A percentile compares a stretch with the other conserved stretches of the same genome.
Conservation (phyloP, 2,329 filamentous ascomycete species). For the Aspergillus jensenii region DNA sequence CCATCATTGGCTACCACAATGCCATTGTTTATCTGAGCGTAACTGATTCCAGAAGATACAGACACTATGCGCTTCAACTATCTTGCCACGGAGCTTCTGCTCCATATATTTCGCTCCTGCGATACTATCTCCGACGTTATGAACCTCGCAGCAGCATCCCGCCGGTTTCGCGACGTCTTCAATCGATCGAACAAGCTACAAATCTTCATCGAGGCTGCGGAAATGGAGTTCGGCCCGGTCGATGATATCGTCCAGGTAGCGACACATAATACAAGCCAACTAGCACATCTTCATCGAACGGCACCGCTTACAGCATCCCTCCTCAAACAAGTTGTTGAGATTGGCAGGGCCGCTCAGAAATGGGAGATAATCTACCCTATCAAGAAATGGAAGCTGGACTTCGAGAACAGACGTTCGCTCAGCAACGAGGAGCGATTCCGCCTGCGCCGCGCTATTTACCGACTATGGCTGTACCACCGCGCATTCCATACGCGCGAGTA, state of each 20-base stretch:
- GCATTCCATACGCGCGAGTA: conserved; percentile 58
- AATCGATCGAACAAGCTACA: conserved; percentile 54
- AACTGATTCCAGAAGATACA: neutral
- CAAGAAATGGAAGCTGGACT: conserved; percentile 63
- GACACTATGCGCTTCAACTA: conserved; percentile 53
- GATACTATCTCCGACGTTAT: conserved; percentile 54
- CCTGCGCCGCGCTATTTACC: conserved; percentile 59
- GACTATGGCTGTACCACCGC: conserved; percentile 60
- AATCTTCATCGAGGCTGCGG: conserved; percentile 55
- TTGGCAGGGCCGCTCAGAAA: conserved; percentile 56
- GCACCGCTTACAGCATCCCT: conserved; percentile 57
- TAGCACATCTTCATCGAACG: conserved; percentile 53
- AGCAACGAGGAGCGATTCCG: conserved; percentile 50
- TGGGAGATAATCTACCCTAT: conserved; percentile 63
- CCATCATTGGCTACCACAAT: neutral
- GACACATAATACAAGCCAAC: conserved; percentile 61
- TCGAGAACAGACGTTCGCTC: conserved; percentile 55
- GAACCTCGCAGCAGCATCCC: conserved; percentile 55
- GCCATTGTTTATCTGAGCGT: neutral
- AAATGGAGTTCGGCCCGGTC: conserved; percentile 59
- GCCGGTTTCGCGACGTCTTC: conserved; percentile 54
- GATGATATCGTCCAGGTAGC: conserved; percentile 60
- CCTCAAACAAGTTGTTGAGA: conserved; percentile 54
- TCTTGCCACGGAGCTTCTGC: conserved; percentile 59
- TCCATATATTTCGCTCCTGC: conserved; percentile 57